Evolutionary conservation across 306 rosid genomes (phyloP).

Genomic region (Vigna reflexopilosa): DNA sequence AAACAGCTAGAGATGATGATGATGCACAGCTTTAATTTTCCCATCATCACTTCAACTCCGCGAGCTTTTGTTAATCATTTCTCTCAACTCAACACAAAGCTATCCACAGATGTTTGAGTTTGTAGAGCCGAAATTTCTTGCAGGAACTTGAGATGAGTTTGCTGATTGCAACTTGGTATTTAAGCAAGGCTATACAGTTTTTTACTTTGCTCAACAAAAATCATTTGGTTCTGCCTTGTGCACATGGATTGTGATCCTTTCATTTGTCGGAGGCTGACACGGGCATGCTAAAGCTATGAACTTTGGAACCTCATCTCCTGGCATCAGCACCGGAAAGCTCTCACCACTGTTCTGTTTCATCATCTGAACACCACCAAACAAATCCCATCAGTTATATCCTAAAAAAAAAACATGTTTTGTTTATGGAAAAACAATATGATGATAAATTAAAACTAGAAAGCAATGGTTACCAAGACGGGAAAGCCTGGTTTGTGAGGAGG

Average conservation of each 20-base stretch:
- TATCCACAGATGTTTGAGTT: neutral
- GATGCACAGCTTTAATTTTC: neutral
- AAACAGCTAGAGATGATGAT: neutral
- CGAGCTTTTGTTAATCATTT: neutral
- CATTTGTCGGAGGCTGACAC: constrained; percentile 52
- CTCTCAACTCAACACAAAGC: neutral
- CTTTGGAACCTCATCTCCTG: constrained; percentile 77
- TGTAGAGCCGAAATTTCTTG: neutral
- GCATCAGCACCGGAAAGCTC: constrained; percentile 80
- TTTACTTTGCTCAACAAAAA: neutral
- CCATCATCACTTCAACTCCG: neutral
- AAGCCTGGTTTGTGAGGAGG: constrained; percentile 45
- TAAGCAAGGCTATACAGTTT: neutral
- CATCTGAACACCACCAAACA: constrained; percentile 48
- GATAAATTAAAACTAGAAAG: too few species aligned
- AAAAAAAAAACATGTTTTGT: too few species aligned
- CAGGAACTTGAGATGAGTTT: neutral
- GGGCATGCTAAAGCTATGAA: constrained; percentile 77
- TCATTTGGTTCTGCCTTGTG: constrained; percentile 31
- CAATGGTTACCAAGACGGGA: constrained; percentile 49
- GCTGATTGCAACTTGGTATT: neutral
- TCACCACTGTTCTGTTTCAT: constrained; percentile 33
- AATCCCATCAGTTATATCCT: constrained; percentile 4
- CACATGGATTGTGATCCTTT: constrained; percentile 51
- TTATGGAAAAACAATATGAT: too few species aligned